These are phyloP conservation scores for Ganoderma lingzhi DNA, from an alignment of 1,284 basidiomycete species.

Conservation along the genomic window DNA sequence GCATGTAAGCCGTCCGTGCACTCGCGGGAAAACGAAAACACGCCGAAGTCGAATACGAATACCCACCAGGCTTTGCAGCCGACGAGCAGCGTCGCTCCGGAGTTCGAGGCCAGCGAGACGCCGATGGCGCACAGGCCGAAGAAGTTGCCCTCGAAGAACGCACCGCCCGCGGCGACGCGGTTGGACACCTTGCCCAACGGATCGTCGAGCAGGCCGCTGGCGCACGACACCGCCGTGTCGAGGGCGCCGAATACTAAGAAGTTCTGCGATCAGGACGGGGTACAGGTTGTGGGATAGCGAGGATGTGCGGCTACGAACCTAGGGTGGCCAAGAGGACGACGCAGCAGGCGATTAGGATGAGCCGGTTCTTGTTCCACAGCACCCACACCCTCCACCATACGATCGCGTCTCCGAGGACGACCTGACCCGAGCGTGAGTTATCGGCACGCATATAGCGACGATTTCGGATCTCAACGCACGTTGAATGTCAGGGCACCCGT, in stretches of 20 bases:
- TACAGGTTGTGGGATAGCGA: no score
- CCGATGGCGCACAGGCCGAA: neutral
- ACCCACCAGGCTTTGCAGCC: constrained; percentile 4
- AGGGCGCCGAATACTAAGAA: neutral
- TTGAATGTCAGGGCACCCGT: neutral
- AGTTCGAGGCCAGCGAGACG: neutral
- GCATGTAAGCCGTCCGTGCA: neutral
- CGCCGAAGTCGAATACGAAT: no score
- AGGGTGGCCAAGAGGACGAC: neutral
- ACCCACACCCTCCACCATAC: constrained; percentile 11
- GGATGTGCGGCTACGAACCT: neutral
- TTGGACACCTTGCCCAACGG: neutral
- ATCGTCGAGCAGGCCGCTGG: neutral
- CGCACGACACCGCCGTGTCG: neutral
- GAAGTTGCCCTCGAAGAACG: neutral
- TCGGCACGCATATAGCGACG: neutral
- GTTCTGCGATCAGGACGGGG: neutral
- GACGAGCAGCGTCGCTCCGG: neutral
- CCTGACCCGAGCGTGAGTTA: neutral
- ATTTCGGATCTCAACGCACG: neutral
- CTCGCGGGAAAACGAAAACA: no score
- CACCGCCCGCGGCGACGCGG: neutral
- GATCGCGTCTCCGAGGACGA: constrained; percentile 2
- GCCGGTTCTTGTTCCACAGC: neutral
- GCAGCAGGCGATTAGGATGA: neutral